Conservation (phyloP, 208 protist species). For the Crithidia sp. region DNA sequence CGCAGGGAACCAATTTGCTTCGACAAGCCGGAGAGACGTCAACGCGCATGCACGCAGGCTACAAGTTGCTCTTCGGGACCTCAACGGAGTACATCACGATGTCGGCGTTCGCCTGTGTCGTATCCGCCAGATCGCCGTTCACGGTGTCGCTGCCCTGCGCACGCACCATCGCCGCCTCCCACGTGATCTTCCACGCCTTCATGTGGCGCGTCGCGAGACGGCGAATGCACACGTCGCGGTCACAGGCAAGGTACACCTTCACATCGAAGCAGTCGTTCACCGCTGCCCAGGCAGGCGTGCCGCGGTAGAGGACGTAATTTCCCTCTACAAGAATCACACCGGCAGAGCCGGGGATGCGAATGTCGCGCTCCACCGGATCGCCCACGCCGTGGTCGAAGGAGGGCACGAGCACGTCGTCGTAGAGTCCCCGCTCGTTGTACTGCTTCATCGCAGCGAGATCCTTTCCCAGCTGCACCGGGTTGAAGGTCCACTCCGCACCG, state of each 20-base stretch:
- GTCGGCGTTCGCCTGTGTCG: constrained; percentile 51
- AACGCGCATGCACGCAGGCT: too few relatives aligned
- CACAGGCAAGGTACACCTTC: constrained; percentile 62
- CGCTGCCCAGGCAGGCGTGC: constrained; percentile 63
- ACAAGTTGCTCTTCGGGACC: constrained; percentile 25
- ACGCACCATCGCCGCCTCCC: constrained; percentile 58
- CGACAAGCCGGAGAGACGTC: too few relatives aligned
- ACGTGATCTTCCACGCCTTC: constrained; percentile 63
- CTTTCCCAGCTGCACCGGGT: constrained; percentile 48
- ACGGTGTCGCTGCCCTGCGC: constrained; percentile 67
- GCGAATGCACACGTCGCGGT: constrained; percentile 42
- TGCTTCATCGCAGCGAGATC: constrained; percentile 54
- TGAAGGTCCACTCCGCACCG: constrained; percentile 86
- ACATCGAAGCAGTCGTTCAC: constrained; percentile 66
- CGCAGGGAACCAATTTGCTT: too few relatives aligned
- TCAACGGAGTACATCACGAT: constrained; percentile 65
- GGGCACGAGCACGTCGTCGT: constrained; percentile 63
- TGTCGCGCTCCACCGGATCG: constrained; percentile 60
- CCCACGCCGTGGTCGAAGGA: constrained; percentile 79
- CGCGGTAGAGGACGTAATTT: constrained; percentile 77
- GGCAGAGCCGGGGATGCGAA: constrained; percentile 47
- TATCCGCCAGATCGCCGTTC: constrained; percentile 79
- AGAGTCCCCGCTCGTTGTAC: constrained; percentile 38
- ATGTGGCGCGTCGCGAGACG: constrained; percentile 74
- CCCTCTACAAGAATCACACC: constrained; percentile 76